Evolutionary conservation across 768 basidiomycete genomes (phyloP), one percentile per base, ranked within the genome.

Genomic region (Xerocomus spinulosus): DNA sequence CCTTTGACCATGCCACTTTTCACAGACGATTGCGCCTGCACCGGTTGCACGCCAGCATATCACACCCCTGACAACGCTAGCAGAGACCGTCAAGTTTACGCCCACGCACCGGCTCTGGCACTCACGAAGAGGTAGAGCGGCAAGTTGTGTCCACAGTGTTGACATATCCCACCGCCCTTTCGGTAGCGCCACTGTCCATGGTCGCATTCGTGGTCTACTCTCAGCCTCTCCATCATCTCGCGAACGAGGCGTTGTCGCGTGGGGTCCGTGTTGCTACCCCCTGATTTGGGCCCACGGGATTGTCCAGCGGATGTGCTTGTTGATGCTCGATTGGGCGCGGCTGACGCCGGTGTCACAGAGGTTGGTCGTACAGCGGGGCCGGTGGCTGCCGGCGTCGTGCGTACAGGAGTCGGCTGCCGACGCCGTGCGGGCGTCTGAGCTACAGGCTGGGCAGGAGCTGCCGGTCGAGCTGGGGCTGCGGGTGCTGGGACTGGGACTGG

Each of bases 171-270:
- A 0, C 68, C 70, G 0, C 78, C 79, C 2, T 58, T 2, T 0
- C 71, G 66, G 32, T 72, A 71, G 21, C 54, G 62, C 80, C 82
- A 83, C 0, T n/a, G 41, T 38, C 63, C 64, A 3, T 72, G 66
- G 10, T 50, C 15, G 48, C 84, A 86, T 3, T 80, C 72, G 56
- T 85, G 85, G 49, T 79, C 73, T 5, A 67, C 62, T 9, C 79
- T 63, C 33, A 85, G 64, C 4, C 68, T 49, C 2, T 69, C 70
- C 41, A 67, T 68, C 54, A 59, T 66, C 33, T 64, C 55, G 14
- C 32, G 54, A 2, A 75, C 62, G 40, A 63, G 53, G 26, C 49
- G 49, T 21, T 55, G 52, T 25, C 60, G 55, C 41, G 10, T 37
- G n/a, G 36, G 2, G 26, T 54, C 41, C 10, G 26, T 28, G 26